Base-by-base conservation (phyloP, 441 rosid species). In the Codiaeum variegatum region DNA sequence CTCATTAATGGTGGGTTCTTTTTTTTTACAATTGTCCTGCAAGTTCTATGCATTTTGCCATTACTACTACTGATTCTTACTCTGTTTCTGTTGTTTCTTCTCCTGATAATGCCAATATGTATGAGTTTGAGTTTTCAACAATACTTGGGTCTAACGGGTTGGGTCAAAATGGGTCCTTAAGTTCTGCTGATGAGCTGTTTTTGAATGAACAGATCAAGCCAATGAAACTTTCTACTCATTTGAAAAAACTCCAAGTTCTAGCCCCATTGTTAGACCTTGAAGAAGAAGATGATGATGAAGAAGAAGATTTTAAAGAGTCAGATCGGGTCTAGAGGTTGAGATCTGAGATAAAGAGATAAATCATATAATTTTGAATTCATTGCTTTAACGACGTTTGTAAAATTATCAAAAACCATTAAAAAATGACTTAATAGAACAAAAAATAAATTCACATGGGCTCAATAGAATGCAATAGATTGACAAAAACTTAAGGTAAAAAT, bases 101-200 rank as follows among this genome's bases (percentile, higher is more conserved):
- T 29, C 82, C 82, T 18, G 79, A 66, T 28, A 34, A 49, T 51
- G 59, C 29, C 15, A 40, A 64, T 5, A 79, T 76, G 46, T 86
- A 80, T 69, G 97, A 91, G 89, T 95, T 95, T 66, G 98, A 91
- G 69, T 88, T 93, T 87, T 85, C 92, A 4, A 88, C 91, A 2
- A 77, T 91, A 18, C 72, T 79, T 40, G 89, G 88, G 54, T 70
- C 77, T 9, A 32, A 79, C 36, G 94, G 87, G 66, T 86, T 87
- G 10, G 76, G 84, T 18, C 84, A 77, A 0, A 42, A 83, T 5
- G 91, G 89, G 55, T 83, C 93, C 1, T 91, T 92, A 97, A 89
- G 87, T 44, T 95, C 99, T 0, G 98, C 99, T 3, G 99, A 95
- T 70, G 98, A 92, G 83, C 79, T 92, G 58, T 92, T 92, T 86